Percentiles rank a stretch among this genome's conserved stretches.
Conservation (phyloP, 768 basidiomycete genomes). For the Panus rudis region DNA sequence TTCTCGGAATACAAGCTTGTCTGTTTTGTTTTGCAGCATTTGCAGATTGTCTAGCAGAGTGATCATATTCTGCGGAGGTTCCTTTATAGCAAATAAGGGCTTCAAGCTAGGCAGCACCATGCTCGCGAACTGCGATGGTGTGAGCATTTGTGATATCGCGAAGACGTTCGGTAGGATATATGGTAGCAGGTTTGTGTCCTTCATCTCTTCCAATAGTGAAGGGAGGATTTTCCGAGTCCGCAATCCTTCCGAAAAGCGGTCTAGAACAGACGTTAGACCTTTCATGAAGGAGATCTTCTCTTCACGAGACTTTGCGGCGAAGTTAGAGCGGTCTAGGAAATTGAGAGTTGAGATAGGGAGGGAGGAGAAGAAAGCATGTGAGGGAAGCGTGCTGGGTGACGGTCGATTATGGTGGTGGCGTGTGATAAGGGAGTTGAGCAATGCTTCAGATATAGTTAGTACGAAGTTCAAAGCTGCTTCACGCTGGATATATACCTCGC, state of each 20-base stretch:
- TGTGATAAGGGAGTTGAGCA: slow-evolving; percentile 77
- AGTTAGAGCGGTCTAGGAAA: slow-evolving; percentile 92
- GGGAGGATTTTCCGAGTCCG: slow-evolving; percentile 86
- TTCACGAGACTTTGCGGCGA: slow-evolving; percentile 88
- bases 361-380: slow-evolving; percentile 90
- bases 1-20: slow-evolving; percentile 79
- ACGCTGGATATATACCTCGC: slow-evolving; percentile 42
- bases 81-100: slow-evolving; percentile 84
- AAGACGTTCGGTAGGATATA: slow-evolving; percentile 97
- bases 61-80: slow-evolving; percentile 96
- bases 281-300: slow-evolving; percentile 97
- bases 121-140: slow-evolving; percentile 72
- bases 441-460: slow-evolving; percentile 37
- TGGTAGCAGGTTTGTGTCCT: slow-evolving; percentile 87
- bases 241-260: slow-evolving; percentile 82
- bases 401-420: slow-evolving; percentile 68
- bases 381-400: slow-evolving; percentile 71
- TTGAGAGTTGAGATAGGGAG: slow-evolving; percentile 93
- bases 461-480: not conserved
- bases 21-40: slow-evolving; percentile 85
- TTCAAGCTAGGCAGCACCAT: slow-evolving; percentile 82
- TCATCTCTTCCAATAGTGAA: slow-evolving; percentile 94
- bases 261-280: slow-evolving; percentile 73
- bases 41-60: slow-evolving; percentile 85
- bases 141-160: slow-evolving; percentile 71